phyloP scores from a whole-genome alignment of 2,329 filamentous ascomycete genomes.

The Aspergillaceae sp. region DNA sequence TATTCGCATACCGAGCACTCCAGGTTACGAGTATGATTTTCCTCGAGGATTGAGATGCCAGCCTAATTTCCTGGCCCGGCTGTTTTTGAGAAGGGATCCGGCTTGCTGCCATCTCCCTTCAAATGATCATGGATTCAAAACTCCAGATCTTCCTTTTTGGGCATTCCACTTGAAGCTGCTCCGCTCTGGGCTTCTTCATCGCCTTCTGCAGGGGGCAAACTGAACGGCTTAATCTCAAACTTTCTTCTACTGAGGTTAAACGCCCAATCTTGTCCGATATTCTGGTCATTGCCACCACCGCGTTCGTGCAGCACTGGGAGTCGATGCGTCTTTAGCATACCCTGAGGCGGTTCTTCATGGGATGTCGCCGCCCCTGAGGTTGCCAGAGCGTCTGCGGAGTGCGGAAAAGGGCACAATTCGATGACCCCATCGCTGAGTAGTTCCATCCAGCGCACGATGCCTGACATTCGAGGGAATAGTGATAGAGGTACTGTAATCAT shows the following conservation, averaged over 20 bases:
- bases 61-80: too few species aligned
- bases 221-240: conserved; percentile 79
- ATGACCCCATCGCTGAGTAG: conserved; percentile 75
- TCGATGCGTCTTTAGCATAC: conserved; percentile 73
- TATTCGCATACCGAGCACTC: too few species aligned
- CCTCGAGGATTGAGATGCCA: too few species aligned
- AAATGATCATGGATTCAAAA: conserved; percentile 45
- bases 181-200: conserved; percentile 56
- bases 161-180: conserved; percentile 36
- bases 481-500: conserved; percentile 71
- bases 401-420: conserved; percentile 69
- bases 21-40: too few species aligned
- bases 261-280: conserved; percentile 73
- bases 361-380: conserved; percentile 48
- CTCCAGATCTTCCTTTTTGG: conserved; percentile 62
- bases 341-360: conserved; percentile 70
- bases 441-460: conserved; percentile 78
- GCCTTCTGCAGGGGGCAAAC: conserved; percentile 75
- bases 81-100: too few species aligned
- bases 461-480: conserved; percentile 66
- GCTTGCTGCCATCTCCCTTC: neutral
- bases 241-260: conserved; percentile 81
- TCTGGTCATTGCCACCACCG: conserved; percentile 66
- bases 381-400: conserved; percentile 43
- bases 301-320: conserved; percentile 81